Conservation (phyloP, 192 early-diverging fungal genomes). For the Mortierella hygrophila region DNA sequence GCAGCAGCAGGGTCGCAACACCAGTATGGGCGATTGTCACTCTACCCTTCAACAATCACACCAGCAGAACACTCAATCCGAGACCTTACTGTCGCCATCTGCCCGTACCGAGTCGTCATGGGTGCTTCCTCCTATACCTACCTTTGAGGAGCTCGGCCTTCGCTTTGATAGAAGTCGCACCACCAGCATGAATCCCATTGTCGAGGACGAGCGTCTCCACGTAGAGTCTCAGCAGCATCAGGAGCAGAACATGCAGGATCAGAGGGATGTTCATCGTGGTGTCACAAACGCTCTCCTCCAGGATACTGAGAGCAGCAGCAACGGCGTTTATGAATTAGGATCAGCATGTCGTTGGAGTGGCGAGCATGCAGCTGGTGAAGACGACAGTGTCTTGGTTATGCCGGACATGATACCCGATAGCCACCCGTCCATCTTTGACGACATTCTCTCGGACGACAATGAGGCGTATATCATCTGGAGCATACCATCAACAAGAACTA, state of each 20-base stretch:
- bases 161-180: conserved; percentile 27
- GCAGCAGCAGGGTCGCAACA: background rate
- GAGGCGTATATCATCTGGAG: conserved; percentile 48
- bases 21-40: background rate
- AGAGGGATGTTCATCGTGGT: background rate
- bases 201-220: background rate
- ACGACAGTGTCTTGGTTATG: background rate
- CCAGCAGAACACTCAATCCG: background rate
- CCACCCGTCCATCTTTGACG: conserved; percentile 31
- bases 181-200: conserved; percentile 7
- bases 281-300: background rate
- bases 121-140: conserved; percentile 40
- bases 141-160: conserved; percentile 28
- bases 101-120: background rate
- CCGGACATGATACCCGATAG: conserved; percentile 9
- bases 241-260: background rate
- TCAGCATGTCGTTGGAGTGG: background rate
- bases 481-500: background rate
- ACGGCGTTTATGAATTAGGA: background rate
- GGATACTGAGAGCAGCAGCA: background rate
- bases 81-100: background rate
- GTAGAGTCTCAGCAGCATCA: background rate
- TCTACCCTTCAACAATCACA: background rate
- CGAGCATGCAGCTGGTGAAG: no score
- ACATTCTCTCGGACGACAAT: conserved; percentile 37